phyloP scores from a whole-genome alignment of 73 alveolate genomes.

The Paramecium octaurelia region DNA sequence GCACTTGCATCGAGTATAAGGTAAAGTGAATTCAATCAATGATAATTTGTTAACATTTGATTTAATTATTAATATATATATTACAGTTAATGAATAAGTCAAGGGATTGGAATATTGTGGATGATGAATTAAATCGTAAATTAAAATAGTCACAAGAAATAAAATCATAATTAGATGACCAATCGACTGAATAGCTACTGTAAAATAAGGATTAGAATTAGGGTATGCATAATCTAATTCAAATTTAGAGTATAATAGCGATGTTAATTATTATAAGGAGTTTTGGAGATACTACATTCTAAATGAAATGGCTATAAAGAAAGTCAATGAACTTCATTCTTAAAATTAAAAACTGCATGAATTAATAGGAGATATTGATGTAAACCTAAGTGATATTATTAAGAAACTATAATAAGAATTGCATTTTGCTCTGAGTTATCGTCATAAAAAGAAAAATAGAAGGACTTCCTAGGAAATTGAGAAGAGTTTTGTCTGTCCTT shows the following conservation, averaged over 20 bases:
- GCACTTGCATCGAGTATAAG: conserved; percentile 32
- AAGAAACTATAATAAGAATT: conserved; percentile 52
- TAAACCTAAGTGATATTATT: neutral
- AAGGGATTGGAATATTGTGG: conserved; percentile 39
- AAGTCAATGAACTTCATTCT: conserved; percentile 35
- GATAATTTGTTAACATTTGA: neutral
- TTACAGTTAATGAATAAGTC: neutral
- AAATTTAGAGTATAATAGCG: conserved; percentile 32
- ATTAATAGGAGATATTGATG: conserved; percentile 49
- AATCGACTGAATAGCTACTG: neutral
- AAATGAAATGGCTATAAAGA: conserved; percentile 56
- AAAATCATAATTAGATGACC: neutral
- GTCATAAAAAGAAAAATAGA: conserved; percentile 73
- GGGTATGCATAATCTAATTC: neutral
- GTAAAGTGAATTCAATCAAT: neutral
- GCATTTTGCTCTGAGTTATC: neutral
- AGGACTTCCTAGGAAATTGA: conserved; percentile 75
- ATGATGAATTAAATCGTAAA: conserved; percentile 34
- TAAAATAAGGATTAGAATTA: neutral
- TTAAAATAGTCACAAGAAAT: neutral
- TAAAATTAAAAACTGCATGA: conserved; percentile 12
- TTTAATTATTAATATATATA: neutral
- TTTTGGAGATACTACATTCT: conserved; percentile 56
- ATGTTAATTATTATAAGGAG: conserved; percentile 46
- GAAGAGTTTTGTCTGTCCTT: conserved; percentile 72